Evolutionary conservation across 1,284 basidiomycete genomes (phyloP).

Genomic region (Moniliella sp.): DNA sequence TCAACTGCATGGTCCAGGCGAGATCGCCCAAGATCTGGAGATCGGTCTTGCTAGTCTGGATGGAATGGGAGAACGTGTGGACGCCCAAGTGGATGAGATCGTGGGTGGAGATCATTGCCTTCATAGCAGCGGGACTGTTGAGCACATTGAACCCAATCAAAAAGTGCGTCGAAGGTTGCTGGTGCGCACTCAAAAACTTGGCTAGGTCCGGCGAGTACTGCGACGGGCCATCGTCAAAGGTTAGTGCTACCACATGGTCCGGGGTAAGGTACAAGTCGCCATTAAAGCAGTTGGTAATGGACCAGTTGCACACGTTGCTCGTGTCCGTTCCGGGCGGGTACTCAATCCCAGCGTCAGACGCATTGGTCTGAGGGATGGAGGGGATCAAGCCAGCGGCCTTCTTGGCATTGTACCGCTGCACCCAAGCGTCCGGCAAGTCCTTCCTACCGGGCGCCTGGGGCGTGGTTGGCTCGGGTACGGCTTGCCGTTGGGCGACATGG

Average conservation of each 20-base stretch:
- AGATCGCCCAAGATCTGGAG: conserved; percentile 4
- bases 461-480: too few relatives aligned
- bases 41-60: neutral
- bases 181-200: conserved; percentile 44
- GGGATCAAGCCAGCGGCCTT: neutral
- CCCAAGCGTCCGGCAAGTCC: neutral
- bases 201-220: conserved; percentile 37
- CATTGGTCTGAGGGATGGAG: neutral
- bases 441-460: too few relatives aligned
- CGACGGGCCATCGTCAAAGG: conserved; percentile 38
- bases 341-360: too few relatives aligned
- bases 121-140: neutral
- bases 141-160: conserved; percentile 46
- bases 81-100: conserved; percentile 8
- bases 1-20: conserved; percentile 8
- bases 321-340: too few relatives aligned
- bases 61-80: neutral
- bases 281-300: conserved; percentile 39
- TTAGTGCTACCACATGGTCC: conserved; percentile 6
- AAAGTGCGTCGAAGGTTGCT: conserved; percentile 49
- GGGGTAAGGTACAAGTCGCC: conserved; percentile 49
- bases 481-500: too few relatives aligned
- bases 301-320: conserved; percentile 23
- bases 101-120: conserved; percentile 21
- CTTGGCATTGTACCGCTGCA: neutral